These are phyloP conservation scores for Gaillardinia entomophila DNA, from an alignment of 805 yeast genomes.

Conservation along the genomic window DNA sequence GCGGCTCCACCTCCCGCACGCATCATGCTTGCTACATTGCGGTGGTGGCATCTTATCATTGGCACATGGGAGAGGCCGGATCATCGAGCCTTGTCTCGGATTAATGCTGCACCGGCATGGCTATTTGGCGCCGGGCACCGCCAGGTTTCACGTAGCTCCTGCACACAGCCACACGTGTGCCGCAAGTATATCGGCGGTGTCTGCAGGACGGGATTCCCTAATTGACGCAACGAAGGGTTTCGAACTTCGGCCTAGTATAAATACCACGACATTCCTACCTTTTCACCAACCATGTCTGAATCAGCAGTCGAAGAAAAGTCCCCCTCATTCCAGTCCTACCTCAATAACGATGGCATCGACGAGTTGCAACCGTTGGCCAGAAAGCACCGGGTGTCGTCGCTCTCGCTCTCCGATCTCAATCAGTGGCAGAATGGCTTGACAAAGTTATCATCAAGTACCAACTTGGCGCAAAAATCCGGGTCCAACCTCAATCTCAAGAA, in stretches of 20 bases:
- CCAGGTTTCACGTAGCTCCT: no score
- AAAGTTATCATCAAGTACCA: conserved; percentile 28
- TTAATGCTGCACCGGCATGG: no score
- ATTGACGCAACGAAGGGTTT: no score
- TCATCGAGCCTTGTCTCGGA: no score
- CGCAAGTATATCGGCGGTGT: neutral
- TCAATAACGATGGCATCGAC: conserved; percentile 72
- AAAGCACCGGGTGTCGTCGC: conserved; percentile 57
- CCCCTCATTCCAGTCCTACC: conserved; percentile 43
- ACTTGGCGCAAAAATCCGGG: conserved; percentile 25
- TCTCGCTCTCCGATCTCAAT: conserved; percentile 58
- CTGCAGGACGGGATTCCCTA: no score
- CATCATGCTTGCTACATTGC: no score
- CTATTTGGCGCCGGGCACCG: no score
- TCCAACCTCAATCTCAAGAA: conserved; percentile 33
- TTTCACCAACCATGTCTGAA: neutral
- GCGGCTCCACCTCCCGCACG: no score
- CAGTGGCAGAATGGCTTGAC: conserved; percentile 55
- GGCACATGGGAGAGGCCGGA: no score
- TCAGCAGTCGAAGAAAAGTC: conserved; percentile 6
- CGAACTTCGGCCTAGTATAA: no score
- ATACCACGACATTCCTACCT: no score
- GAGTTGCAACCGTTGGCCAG: conserved; percentile 56
- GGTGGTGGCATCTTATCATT: no score
- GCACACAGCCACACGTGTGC: neutral